Evolutionary conservation across 371 early-diverging fungal species (phyloP), one percentile per base, ranked within the genome.

Genomic region (Mortierella sp.): DNA sequence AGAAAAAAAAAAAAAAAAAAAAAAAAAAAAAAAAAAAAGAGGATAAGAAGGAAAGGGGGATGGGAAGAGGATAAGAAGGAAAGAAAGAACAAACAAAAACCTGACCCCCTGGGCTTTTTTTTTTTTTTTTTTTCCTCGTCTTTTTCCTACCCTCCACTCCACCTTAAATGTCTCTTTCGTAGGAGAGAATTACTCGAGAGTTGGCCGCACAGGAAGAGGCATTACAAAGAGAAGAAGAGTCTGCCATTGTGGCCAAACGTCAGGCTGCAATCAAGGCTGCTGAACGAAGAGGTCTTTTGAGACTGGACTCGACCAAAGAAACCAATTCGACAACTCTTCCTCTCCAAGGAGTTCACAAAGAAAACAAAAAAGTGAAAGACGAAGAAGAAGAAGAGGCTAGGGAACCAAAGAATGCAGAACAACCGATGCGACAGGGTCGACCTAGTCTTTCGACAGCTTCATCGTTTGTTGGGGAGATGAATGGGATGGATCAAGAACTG

Each of bases 121-220:
- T n/a, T n/a, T 18, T 43, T 11, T 21, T 16, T 51, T 64, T 1
- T 21, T 14, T n/a, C 37, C 1, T 48, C 47, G 16, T 18, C 29
- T 45, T 47, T 57, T 26, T 46, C 48, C 28, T 28, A 43, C 11
- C 19, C 56, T 45, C 37, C 3, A 37, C 37, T 9, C 37, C 37
- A 37, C 37, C 37, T 37, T 46, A 12, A n/a, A n/a, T n/a, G n/a
- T n/a, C n/a, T n/a, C n/a, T 50, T 5, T 50, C 16, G 21, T 63
- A 77, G 79, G 79, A 77, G 26, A 25, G 79, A 29, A 77, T 77
- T 11, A 59, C 79, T 29, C 30, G 55, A 19, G 69, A 77, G 46
- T 60, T 77, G 14, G 73, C 79, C 0, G 70, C 65, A 7, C 79
- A 77, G 51, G 79, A 77, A 23, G 79, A 72, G 23, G 70, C 72